Evolutionary conservation across 441 rosid genomes (phyloP), one percentile per base, ranked within the genome.

Genomic region (Breynia disticha): DNA sequence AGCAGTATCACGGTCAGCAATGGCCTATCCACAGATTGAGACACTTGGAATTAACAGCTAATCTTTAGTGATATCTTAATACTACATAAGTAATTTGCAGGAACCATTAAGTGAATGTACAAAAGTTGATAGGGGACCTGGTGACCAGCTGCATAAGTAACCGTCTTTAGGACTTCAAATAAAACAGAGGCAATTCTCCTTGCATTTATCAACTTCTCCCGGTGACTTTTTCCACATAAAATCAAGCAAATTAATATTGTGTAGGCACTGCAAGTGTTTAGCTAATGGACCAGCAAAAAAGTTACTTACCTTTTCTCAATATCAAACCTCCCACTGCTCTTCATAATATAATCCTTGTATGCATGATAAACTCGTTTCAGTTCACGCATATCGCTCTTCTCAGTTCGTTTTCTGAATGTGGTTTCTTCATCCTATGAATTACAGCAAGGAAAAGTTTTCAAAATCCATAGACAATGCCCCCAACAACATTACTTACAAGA

Each of bases 321-420:
- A 69, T 84, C 76, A 63, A 76, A 57, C 19, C 64, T 56, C 59
- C 74, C 91, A 17, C 72, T 77, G 53, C 73, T 78, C 67, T 63
- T 79, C 32, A 59, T 64, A 59, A 88, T 73, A 38, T 77, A 79
- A 18, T 84, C 86, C 63, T 69, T 70, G 72, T 81, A 81, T 56
- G 68, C 68, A 61, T 62, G 81, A 72, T 76, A 88, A 63, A 88
- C 98, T 56, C 91, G 87, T 63, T 61, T 78, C 41, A 91, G 86
- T 71, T 88, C 97, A 22, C 91, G 86, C 19, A 50, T 48, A 62
- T 88, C 95, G 67, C 80, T 83, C 66, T 20, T 62, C 68, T 78
- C 84, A 66, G 71, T 75, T 47, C 91, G 65, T 56, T 64, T 71
- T 55, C 7, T 45, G 15, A 61, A 66, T 37, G 86, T 79, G 53